These are phyloP conservation scores for Pseudohyphozyma bogoriensis DNA, from an alignment of 768 basidiomycete species.

Conservation along the genomic window DNA sequence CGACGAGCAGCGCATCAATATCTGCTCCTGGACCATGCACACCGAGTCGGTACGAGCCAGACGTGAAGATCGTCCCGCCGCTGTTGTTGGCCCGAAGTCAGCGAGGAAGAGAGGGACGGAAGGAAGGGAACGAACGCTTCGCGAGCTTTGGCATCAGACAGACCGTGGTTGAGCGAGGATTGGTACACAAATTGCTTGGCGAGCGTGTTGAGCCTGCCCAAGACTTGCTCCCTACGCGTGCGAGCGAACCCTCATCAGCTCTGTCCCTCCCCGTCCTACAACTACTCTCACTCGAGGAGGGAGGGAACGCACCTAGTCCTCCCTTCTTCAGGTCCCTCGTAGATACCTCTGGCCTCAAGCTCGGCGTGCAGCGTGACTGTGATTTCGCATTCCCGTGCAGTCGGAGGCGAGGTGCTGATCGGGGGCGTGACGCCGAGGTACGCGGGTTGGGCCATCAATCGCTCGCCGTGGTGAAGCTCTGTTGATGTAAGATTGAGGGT, in stretches of 20 bases:
- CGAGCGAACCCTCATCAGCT: neutral
- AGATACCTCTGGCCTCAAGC: slow-evolving; percentile 68
- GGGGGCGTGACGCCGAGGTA: slow-evolving; percentile 42
- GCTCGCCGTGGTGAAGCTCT: too few species aligned
- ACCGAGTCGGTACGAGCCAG: slow-evolving; percentile 93
- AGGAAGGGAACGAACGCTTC: slow-evolving; percentile 45
- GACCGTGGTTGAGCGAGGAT: slow-evolving; percentile 63
- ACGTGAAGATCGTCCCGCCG: slow-evolving; percentile 98
- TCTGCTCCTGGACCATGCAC: slow-evolving; percentile 92
- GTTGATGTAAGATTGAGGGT: too few species aligned
- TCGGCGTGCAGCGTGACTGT: slow-evolving; percentile 84
- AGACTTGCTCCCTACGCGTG: slow-evolving; percentile 74
- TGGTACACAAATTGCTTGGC: slow-evolving; percentile 87
- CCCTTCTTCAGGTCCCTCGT: slow-evolving; percentile 81
- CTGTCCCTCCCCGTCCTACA: neutral
- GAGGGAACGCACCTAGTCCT: slow-evolving; percentile 62
- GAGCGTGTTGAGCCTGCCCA: slow-evolving; percentile 78
- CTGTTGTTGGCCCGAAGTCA: neutral
- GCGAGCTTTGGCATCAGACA: slow-evolving; percentile 75
- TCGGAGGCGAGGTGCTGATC: slow-evolving; percentile 46
- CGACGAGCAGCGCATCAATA: slow-evolving; percentile 97
- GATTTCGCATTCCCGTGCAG: slow-evolving; percentile 48
- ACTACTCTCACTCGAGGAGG: too few species aligned
- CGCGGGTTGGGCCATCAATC: neutral
- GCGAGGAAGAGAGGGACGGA: neutral